Conservation (phyloP, 805 yeast species). For the Candida glaebosa region DNA sequence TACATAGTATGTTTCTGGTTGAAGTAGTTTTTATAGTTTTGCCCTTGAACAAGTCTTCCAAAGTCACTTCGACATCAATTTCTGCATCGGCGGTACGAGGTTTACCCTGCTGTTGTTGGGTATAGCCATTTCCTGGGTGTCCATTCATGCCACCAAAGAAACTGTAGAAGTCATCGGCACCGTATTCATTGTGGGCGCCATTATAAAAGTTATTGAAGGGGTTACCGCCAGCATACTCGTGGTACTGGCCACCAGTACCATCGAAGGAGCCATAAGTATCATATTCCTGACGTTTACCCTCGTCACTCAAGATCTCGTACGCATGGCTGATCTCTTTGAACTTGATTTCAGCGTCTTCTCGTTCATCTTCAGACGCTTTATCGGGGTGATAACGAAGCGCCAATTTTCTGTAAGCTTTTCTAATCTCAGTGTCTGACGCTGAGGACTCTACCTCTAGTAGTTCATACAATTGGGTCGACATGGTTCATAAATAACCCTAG, state of each 20-base stretch:
- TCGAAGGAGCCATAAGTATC: conserved; percentile 52
- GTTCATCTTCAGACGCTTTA: conserved; percentile 65
- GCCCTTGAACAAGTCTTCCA: conserved; percentile 78
- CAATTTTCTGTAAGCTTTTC: conserved; percentile 77
- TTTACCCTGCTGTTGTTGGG: conserved; percentile 16
- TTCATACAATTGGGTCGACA: conserved; percentile 47
- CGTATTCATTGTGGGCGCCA: conserved; percentile 45
- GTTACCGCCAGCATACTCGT: conserved; percentile 26
- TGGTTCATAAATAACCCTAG: not conserved
- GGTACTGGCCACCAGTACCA: conserved; percentile 17
- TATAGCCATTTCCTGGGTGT: conserved; percentile 12
- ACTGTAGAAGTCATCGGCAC: conserved; percentile 72
- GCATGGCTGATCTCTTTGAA: conserved; percentile 87
- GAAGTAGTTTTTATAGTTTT: conserved; percentile 71
- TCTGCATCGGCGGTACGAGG: conserved; percentile 62
- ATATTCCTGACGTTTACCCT: conserved; percentile 52
- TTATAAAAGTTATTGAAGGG: conserved; percentile 35
- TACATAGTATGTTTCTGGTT: conserved; percentile 70
- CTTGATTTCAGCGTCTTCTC: conserved; percentile 68
- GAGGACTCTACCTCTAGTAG: conserved; percentile 63
- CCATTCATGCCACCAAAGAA: conserved; percentile 52
- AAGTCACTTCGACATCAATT: conserved; percentile 59
- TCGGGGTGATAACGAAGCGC: conserved; percentile 90
- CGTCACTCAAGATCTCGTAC: conserved; percentile 78
- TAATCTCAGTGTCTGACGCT: conserved; percentile 71